Percentiles rank a stretch among this genome's conserved stretches.
These are phyloP conservation scores for Coniochaeta sp. DNA, from an alignment of 2,329 filamentous ascomycete species.

Conservation along the genomic window DNA sequence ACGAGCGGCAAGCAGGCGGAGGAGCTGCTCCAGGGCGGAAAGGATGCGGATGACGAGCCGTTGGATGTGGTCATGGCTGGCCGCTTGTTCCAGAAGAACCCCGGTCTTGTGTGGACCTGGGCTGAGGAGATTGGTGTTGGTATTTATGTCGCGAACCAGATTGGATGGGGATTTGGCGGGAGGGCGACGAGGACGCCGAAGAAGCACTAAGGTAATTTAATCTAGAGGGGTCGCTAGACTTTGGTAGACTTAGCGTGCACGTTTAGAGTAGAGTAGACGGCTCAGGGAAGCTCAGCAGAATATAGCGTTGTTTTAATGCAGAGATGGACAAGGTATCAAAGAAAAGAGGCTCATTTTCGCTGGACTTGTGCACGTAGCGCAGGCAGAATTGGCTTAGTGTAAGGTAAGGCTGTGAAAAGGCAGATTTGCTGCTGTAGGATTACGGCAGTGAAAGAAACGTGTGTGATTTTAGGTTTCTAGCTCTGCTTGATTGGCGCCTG, in stretches of 20 bases:
- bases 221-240: too few relatives aligned
- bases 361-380: background rate
- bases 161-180: conserved; percentile 46
- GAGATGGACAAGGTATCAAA: too few relatives aligned
- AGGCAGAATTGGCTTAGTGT: background rate
- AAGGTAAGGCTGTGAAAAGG: background rate
- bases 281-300: too few relatives aligned
- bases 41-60: conserved; percentile 18
- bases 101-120: conserved; percentile 46
- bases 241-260: background rate
- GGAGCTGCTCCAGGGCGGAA: conserved; percentile 30
- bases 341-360: background rate
- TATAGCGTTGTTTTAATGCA: background rate
- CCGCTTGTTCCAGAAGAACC: conserved; percentile 51
- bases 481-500: too few relatives aligned
- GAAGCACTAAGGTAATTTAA: conserved; percentile 1
- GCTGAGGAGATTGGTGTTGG: conserved; percentile 43
- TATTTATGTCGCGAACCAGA: conserved; percentile 43
- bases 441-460: too few relatives aligned
- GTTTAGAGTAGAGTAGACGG: background rate
- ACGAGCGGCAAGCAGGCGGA: conserved; percentile 35
- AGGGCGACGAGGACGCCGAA: conserved; percentile 13
- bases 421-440: too few relatives aligned
- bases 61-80: conserved; percentile 43
- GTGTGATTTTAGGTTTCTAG: too few relatives aligned